These are phyloP conservation scores for Vairimorpha apis DNA, from an alignment of 371 early-diverging fungal genomes.

Conservation along the genomic window DNA sequence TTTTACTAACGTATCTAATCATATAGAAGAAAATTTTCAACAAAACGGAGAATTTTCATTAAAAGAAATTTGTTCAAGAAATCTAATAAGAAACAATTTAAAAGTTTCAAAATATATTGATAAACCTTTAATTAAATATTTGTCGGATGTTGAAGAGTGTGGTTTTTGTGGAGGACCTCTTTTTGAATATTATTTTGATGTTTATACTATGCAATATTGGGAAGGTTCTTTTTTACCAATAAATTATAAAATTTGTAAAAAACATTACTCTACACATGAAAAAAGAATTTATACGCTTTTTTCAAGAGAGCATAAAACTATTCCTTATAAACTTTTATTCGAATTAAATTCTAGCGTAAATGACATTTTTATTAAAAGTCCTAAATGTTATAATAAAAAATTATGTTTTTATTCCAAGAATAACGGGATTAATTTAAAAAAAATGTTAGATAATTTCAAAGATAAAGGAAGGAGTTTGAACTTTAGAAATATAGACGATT, in stretches of 20 bases:
- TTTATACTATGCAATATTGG: conserved; percentile 33
- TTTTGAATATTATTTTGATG: conserved; percentile 66
- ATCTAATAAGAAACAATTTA: conserved; percentile 67
- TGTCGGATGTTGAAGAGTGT: conserved; percentile 68
- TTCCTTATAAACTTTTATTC: conserved; percentile 23
- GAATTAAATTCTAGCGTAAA: neutral
- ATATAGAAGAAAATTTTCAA: conserved; percentile 54
- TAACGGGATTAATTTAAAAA: no score
- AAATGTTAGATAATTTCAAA: no score
- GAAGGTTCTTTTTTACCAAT: conserved; percentile 36
- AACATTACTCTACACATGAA: conserved; percentile 49
- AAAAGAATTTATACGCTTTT: conserved; percentile 50
- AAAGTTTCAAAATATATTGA: conserved; percentile 65
- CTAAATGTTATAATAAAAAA: no score
- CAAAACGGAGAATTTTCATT: conserved; percentile 64
- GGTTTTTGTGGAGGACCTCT: conserved; percentile 76
- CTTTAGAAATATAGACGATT: no score
- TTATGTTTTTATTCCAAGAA: no score
- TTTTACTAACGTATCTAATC: conserved; percentile 61
- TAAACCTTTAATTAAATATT: conserved; percentile 66
- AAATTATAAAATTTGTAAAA: conserved; percentile 51
- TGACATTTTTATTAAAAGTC: conserved; percentile 1
- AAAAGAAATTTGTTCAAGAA: conserved; percentile 70
- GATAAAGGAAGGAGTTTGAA: no score
- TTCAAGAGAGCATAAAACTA: conserved; percentile 21